Conservation (phyloP, 352 stramenopile genomes). For the Phytophthora nicotianae region DNA sequence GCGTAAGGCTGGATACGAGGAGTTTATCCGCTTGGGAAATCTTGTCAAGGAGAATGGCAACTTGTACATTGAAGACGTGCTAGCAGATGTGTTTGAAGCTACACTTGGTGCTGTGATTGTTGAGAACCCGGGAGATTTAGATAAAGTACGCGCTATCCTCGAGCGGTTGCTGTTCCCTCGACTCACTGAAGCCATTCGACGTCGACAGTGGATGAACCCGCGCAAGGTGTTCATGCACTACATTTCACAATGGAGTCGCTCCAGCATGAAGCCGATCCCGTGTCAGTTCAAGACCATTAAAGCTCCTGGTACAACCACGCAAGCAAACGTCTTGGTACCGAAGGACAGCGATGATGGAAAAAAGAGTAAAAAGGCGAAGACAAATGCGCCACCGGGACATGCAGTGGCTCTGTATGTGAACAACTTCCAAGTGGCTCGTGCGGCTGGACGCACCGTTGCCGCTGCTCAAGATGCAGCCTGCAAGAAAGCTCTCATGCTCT, state of each 20-base stretch:
- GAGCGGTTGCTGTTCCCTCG: constrained; percentile 66
- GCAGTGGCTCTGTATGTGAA: constrained; percentile 77
- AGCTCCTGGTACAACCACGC: constrained; percentile 6
- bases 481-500: constrained; percentile 62
- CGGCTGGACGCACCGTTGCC: constrained; percentile 64
- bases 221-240: constrained; percentile 75
- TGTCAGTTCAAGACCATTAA: constrained; percentile 64
- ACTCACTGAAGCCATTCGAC: constrained; percentile 72
- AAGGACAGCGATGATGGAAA: constrained; percentile 14
- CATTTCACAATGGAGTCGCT: constrained; percentile 56
- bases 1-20: constrained; percentile 58
- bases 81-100: constrained; percentile 83
- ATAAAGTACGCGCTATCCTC: constrained; percentile 68
- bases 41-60: constrained; percentile 60
- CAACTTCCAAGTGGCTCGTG: constrained; percentile 60
- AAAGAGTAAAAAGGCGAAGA: constrained; percentile 34
- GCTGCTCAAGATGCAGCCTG: constrained; percentile 78
- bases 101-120: constrained; percentile 79
- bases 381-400: constrained; percentile 38
- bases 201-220: constrained; percentile 86
- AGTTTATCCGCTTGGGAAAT: constrained; percentile 78
- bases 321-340: constrained; percentile 31
- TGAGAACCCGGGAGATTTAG: constrained; percentile 65
- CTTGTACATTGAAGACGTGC: constrained; percentile 76
- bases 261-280: constrained; percentile 33